These are phyloP conservation scores for Trypanosoma conorhini DNA, from an alignment of 208 protist species.

Conservation along the genomic window DNA sequence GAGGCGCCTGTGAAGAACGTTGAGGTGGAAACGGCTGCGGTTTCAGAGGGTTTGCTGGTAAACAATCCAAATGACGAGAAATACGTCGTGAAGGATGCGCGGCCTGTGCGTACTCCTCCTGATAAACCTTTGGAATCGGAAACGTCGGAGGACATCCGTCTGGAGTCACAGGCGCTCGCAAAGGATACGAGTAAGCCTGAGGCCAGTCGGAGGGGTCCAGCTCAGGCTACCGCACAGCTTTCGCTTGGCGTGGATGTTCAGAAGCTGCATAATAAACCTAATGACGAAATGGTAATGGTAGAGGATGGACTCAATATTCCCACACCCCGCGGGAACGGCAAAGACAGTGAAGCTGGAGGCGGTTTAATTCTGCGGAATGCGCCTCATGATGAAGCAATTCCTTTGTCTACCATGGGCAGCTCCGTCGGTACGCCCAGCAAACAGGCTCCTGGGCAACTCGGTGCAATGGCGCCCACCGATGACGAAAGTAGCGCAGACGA, in stretches of 20 bases:
- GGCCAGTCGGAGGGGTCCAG: neutral
- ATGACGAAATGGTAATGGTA: slow-evolving; percentile 85
- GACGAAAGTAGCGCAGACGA: slow-evolving; percentile 26
- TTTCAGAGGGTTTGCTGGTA: slow-evolving; percentile 18
- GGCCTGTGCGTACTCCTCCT: slow-evolving; percentile 40
- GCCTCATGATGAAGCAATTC: slow-evolving; percentile 70
- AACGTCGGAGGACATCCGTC: neutral
- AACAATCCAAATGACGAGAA: slow-evolving; percentile 64
- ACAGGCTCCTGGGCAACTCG: neutral
- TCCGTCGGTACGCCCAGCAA: slow-evolving; percentile 19
- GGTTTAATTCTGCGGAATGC: slow-evolving; percentile 49
- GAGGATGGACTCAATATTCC: slow-evolving; percentile 47
- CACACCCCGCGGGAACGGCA: slow-evolving; percentile 40
- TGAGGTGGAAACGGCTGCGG: neutral
- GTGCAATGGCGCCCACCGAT: slow-evolving; percentile 17
- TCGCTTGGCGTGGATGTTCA: neutral
- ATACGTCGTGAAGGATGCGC: slow-evolving; percentile 39
- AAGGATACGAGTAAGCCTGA: neutral
- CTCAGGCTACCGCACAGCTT: neutral
- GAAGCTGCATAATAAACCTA: slow-evolving; percentile 77
- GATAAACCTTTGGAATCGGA: neutral
- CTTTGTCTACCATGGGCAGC: slow-evolving; percentile 24
- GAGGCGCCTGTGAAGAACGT: neutral
- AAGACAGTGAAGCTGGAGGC: neutral
- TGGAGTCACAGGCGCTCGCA: neutral